These are phyloP conservation scores for Populus nigra DNA, from an alignment of 345 rosid species.

Conservation along the genomic window DNA sequence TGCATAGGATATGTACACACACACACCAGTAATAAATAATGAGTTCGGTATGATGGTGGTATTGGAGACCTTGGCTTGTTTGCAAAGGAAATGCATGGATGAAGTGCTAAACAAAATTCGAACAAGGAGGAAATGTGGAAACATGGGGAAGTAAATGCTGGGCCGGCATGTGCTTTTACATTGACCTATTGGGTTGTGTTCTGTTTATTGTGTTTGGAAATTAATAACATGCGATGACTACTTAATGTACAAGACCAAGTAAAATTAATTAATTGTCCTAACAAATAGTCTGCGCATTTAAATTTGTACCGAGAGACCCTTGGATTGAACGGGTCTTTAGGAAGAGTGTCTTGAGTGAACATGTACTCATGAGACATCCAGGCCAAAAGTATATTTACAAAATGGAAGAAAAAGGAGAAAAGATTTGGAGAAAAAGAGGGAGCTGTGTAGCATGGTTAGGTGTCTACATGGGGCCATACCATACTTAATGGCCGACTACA, in stretches of 20 bases:
- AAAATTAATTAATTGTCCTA: neutral
- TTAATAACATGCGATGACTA: neutral
- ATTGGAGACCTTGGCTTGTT: slow-evolving; percentile 20
- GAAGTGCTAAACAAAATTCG: neutral
- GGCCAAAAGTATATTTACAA: slow-evolving; percentile 1
- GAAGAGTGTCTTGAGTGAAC: slow-evolving; percentile 14
- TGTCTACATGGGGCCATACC: slow-evolving; percentile 23
- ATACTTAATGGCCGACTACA: slow-evolving; percentile 24
- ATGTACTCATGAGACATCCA: neutral
- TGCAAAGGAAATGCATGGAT: slow-evolving; percentile 9
- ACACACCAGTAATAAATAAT: neutral
- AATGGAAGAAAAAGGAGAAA: neutral
- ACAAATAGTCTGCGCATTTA: neutral
- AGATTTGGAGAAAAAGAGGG: slow-evolving; percentile 6
- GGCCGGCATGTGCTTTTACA: neutral
- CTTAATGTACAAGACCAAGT: neutral
- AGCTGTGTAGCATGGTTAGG: slow-evolving; percentile 20
- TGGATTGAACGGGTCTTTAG: slow-evolving; percentile 33
- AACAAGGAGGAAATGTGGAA: slow-evolving; percentile 14
- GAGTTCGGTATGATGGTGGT: neutral
- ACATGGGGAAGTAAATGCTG: slow-evolving; percentile 33
- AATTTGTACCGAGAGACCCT: neutral
- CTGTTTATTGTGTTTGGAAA: neutral
- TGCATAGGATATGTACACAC: neutral
- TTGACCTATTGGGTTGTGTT: neutral